Evolutionary conservation across 768 basidiomycete genomes (phyloP), one percentile per base, ranked within the genome.

Genomic region (Naganishia vaughanmartiniae): DNA sequence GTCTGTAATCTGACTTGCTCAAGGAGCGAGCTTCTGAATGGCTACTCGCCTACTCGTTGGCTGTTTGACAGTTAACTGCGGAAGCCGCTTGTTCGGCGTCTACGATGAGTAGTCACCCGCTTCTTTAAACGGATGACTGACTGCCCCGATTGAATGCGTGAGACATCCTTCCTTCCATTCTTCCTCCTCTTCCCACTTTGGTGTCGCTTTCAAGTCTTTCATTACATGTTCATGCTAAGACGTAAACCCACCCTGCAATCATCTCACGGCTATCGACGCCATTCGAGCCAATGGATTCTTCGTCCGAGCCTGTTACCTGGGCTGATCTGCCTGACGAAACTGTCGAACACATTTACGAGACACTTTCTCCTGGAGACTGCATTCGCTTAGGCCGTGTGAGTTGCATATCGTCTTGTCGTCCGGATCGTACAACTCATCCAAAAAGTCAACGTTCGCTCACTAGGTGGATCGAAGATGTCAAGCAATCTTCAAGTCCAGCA

Each of bases 391-490:
- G 60, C 12, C 60, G 39, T 6, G 60, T 63, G 17, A n/a, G 60
- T 63, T n/a, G 1, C 12, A 6, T 26, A 3, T 11, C n/a, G 10
- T 24, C 57, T 24, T 15, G 3, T 26, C 26, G 36, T 15, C 14
- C 26, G 3, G 24, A 42, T 30, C 15, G 9, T 51, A 51, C 7
- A 51, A 14, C 24, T 51, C 12, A 51, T 12, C n/a, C 48, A 17
- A 24, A n/a, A 24, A n/a, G 17, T 34, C 11, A 3, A 10, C 36
- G 21, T 45, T n/a, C 39, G 2, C 5, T n/a, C 11, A n/a, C 21
- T 34, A 63, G 60, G 60, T 63, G 34, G 60, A 63, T 30, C 39
- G 42, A 30, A 36, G 60, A 42, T 63, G 60, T 63, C 60, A 63
- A 30, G 60, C 42, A 12, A 26, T 63, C 21, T 63, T 63, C 60